These are phyloP conservation scores for Ogataea methanolica DNA, from an alignment of 805 yeast genomes.

Conservation along the genomic window DNA sequence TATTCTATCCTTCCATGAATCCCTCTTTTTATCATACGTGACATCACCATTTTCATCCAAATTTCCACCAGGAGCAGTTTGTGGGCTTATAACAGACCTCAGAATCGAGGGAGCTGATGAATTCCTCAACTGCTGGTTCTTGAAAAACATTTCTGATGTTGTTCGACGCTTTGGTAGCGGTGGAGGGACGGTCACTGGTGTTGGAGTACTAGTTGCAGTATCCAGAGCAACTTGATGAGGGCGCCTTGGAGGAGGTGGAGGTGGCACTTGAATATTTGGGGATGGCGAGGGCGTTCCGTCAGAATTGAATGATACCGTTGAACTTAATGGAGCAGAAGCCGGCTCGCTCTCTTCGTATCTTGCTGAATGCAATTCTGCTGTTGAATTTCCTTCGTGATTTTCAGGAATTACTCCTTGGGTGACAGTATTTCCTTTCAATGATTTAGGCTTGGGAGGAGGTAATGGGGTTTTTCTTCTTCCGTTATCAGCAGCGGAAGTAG, in stretches of 20 bases:
- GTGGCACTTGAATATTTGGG: conserved; percentile 1
- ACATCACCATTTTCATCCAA: conserved; percentile 7
- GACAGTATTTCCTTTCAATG: conserved; percentile 31
- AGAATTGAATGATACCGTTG: background rate
- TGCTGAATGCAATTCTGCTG: background rate
- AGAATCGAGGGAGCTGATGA: background rate
- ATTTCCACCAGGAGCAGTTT: background rate
- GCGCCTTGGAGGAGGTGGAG: conserved; percentile 12
- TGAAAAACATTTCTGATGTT: background rate
- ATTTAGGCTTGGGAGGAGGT: conserved; percentile 44
- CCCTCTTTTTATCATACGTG: conserved; percentile 44
- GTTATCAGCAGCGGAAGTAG: background rate
- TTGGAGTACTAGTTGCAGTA: too few relatives aligned
- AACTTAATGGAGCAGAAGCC: conserved; percentile 18
- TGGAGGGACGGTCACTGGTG: background rate
- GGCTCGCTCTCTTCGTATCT: background rate
- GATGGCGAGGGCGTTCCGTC: conserved; percentile 15
- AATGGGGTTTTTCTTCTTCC: conserved; percentile 31
- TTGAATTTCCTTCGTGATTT: too few relatives aligned
- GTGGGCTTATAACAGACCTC: background rate
- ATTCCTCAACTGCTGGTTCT: background rate
- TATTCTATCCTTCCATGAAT: conserved; percentile 53
- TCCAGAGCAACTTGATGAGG: too few relatives aligned
- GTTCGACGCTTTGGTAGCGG: background rate
- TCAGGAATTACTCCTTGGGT: background rate